phyloP scores from a whole-genome alignment of 306 rosid species.

The Dryas drummondii region DNA sequence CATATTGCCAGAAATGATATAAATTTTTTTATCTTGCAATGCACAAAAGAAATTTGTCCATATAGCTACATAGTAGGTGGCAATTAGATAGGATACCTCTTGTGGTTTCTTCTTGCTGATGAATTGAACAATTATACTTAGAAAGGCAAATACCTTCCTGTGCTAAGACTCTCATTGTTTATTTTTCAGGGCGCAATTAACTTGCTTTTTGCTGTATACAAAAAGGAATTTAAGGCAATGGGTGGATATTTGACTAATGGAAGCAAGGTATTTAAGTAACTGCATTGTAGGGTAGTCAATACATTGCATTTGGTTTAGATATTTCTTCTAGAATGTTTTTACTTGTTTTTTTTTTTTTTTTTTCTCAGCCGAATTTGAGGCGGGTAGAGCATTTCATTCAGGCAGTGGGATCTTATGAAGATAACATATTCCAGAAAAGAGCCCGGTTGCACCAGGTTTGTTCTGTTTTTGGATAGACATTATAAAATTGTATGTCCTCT shows the following conservation, averaged over 20 bases:
- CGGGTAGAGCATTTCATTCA: constrained; percentile 88
- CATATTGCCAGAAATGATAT: neutral
- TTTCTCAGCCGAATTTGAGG: constrained; percentile 68
- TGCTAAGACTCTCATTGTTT: constrained; percentile 12
- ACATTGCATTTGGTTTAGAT: neutral
- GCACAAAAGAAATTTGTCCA: neutral
- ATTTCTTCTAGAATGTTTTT: neutral
- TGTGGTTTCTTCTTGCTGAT: neutral
- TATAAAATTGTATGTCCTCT: neutral
- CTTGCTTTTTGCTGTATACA: constrained; percentile 87
- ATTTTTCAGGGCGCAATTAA: constrained; percentile 84
- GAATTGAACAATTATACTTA: neutral
- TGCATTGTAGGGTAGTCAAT: neutral
- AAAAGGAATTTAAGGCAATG: constrained; percentile 65
- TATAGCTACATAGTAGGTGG: neutral
- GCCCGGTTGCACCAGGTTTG: constrained; percentile 82
- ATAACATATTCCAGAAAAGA: constrained; percentile 88
- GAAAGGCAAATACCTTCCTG: neutral
- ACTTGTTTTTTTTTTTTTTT: neutral
- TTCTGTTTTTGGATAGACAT: neutral
- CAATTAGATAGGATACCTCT: neutral
- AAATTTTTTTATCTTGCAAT: neutral
- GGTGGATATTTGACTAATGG: constrained; percentile 93
- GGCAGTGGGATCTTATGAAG: constrained; percentile 91
- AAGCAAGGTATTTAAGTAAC: constrained; percentile 60